These are phyloP conservation scores for Phytopythium cucurbitacearum DNA, from an alignment of 352 stramenopile species.

Conservation along the genomic window DNA sequence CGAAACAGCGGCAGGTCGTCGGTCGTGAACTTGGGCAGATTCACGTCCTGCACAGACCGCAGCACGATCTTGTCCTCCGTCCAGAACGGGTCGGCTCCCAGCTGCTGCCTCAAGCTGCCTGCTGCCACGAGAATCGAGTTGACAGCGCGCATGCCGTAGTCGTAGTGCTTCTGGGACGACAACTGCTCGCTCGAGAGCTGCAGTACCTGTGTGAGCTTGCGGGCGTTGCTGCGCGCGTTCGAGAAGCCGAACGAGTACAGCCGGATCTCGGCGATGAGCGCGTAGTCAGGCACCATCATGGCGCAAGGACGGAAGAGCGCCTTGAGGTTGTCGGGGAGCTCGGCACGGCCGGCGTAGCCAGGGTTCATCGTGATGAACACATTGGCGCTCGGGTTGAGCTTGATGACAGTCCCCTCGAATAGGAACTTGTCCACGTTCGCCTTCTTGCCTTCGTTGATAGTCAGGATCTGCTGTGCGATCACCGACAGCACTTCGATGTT, in stretches of 20 bases:
- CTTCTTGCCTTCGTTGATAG: constrained; percentile 90
- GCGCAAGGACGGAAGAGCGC: constrained; percentile 91
- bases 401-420: constrained; percentile 93
- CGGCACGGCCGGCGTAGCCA: constrained; percentile 93
- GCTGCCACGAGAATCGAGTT: constrained; percentile 93
- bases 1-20: constrained; percentile 92
- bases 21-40: constrained; percentile 93
- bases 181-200: constrained; percentile 93
- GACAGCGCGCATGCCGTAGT: constrained; percentile 95
- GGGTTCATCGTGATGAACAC: constrained; percentile 96
- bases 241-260: constrained; percentile 93
- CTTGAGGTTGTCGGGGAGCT: constrained; percentile 94
- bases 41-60: constrained; percentile 92
- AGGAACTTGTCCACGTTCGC: constrained; percentile 90
- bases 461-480: constrained; percentile 93
- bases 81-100: constrained; percentile 86
- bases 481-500: constrained; percentile 94
- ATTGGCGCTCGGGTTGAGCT: constrained; percentile 90
- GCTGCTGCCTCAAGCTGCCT: constrained; percentile 88
- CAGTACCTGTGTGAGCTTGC: constrained; percentile 92
- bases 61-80: constrained; percentile 92
- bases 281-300: constrained; percentile 96
- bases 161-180: constrained; percentile 93
- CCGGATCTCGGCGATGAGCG: constrained; percentile 92
- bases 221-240: constrained; percentile 83